Evolutionary conservation across 495 filamentous ascomycete genomes (phyloP).

Genomic region (Tuber borchii): DNA sequence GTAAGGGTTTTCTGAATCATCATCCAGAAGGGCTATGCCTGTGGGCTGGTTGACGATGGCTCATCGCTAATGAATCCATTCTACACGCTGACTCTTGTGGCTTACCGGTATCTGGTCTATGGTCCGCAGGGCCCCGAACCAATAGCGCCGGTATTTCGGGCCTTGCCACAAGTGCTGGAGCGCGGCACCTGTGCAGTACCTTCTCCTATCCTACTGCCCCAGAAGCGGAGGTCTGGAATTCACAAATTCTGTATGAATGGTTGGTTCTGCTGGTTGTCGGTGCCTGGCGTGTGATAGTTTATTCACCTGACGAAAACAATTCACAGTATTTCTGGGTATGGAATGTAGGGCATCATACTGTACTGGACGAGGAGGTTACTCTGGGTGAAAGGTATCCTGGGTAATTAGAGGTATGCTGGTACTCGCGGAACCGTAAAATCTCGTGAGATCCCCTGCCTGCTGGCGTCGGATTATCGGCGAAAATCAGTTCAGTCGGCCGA

Average conservation of each 20-base stretch:
- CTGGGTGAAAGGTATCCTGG: background rate
- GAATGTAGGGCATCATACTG: background rate
- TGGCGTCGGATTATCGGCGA: no score
- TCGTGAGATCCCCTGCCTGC: no score
- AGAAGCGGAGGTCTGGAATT: background rate
- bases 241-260: background rate
- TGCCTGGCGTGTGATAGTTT: background rate
- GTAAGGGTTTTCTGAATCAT: background rate
- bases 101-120: no score
- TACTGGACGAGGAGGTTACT: background rate
- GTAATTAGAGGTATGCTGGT: no score
- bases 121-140: background rate
- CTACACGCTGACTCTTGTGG: background rate
- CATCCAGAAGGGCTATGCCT: background rate
- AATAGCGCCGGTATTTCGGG: background rate
- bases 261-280: background rate
- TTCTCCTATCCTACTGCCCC: background rate
- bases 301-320: background rate
- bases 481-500: no score
- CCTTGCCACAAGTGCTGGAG: no score
- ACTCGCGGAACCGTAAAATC: no score
- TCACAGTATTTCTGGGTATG: background rate
- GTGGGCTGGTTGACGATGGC: background rate
- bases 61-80: constrained; percentile 4
- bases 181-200: background rate